phyloP scores from a whole-genome alignment of 768 basidiomycete genomes.

The Kwoniella dendrophila region DNA sequence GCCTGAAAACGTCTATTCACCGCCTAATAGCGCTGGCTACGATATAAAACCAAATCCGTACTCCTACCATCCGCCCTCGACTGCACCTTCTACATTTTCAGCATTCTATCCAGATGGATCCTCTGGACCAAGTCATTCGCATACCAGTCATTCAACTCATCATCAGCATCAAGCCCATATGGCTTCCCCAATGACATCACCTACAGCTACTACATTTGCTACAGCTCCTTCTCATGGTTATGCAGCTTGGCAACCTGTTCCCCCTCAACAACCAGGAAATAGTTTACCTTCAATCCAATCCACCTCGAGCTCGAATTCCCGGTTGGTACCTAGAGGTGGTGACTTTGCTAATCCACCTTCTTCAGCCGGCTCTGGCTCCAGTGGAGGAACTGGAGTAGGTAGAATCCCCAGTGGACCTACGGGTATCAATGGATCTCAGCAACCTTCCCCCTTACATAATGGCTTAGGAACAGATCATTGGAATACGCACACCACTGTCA shows the following conservation, averaged over 20 bases:
- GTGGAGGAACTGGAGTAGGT: neutral
- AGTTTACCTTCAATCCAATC: neutral
- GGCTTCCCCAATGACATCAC: conserved; percentile 3
- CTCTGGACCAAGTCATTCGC: neutral
- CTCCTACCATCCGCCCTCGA: conserved; percentile 26
- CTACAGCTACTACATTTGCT: conserved; percentile 4
- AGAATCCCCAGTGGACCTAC: neutral
- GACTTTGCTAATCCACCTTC: conserved; percentile 23
- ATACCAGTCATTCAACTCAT: conserved; percentile 1
- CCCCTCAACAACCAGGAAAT: neutral
- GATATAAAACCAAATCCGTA: conserved; percentile 26
- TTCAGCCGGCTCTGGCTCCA: conserved; percentile 18
- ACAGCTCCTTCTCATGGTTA: conserved; percentile 6
- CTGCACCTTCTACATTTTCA: conserved; percentile 22
- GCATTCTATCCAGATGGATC: conserved; percentile 19
- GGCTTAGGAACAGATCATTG: neutral
- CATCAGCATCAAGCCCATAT: neutral
- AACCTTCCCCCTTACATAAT: conserved; percentile 1
- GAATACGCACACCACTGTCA: neutral
- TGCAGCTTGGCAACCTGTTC: conserved; percentile 17
- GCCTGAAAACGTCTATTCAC: conserved; percentile 13
- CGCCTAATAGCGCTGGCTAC: conserved; percentile 10
- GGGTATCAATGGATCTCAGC: conserved; percentile 5
- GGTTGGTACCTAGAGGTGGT: conserved; percentile 9
- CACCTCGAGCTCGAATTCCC: conserved; percentile 7